Evolutionary conservation across 148 eudicot species (phyloP).

Genomic region (Rhododendron griersonianum): DNA sequence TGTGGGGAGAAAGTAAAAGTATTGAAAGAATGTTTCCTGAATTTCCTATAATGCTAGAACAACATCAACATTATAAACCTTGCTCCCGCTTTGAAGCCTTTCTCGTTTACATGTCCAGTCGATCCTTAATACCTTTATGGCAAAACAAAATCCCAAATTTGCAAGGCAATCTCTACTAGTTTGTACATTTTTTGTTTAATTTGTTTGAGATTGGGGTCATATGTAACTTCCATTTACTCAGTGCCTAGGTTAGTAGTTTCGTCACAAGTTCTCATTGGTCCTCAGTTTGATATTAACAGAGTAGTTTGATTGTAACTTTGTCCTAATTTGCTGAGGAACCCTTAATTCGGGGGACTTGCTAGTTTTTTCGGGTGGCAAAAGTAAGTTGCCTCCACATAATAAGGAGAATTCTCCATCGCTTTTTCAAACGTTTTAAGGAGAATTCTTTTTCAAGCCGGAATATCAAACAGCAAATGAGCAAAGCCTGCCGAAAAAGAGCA

Average conservation of each 20-base stretch:
- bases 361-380: no score
- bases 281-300: no score
- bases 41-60: not conserved
- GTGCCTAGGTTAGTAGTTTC: not conserved
- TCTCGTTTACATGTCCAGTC: not conserved
- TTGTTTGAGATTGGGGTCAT: not conserved
- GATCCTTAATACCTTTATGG: not conserved
- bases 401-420: no score
- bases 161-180: not conserved
- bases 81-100: not conserved
- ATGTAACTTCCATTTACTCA: not conserved
- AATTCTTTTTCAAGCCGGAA: no score
- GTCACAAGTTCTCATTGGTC: no score
- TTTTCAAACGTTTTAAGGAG: no score
- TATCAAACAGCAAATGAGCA: not conserved
- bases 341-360: no score
- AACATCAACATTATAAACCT: not conserved
- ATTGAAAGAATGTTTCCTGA: not conserved
- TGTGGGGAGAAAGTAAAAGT: not conserved
- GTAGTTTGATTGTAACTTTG: no score
- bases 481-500: not conserved
- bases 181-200: not conserved
- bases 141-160: not conserved
- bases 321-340: no score
- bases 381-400: no score